Evolutionary conservation across 805 yeast genomes (phyloP).

Genomic region (Saturnispora dispora): DNA sequence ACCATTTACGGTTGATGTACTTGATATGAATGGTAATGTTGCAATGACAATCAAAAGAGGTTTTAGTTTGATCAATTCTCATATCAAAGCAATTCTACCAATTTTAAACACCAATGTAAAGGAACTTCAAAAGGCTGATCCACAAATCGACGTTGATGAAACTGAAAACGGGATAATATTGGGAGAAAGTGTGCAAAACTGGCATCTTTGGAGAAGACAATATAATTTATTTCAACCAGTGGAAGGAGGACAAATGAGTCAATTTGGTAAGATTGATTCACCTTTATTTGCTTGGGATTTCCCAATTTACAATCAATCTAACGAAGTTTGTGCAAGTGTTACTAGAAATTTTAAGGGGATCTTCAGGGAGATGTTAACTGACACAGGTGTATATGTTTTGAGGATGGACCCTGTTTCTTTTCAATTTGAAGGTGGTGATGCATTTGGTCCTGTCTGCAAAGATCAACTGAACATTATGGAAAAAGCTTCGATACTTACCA

Average conservation of each 20-base stretch:
- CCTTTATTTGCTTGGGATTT: conserved; percentile 83
- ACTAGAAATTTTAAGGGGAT: conserved; percentile 94
- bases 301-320: conserved; percentile 55
- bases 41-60: conserved; percentile 67
- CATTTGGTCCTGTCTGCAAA: conserved; percentile 37
- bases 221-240: conserved; percentile 63
- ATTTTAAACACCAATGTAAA: conserved; percentile 29
- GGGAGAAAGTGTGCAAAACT: conserved; percentile 85
- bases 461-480: conserved; percentile 57
- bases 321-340: conserved; percentile 60
- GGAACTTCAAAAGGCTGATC: neutral
- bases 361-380: conserved; percentile 87
- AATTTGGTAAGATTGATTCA: conserved; percentile 82
- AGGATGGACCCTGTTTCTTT: conserved; percentile 72
- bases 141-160: conserved; percentile 18
- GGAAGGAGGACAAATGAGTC: conserved; percentile 42
- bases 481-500: conserved; percentile 77
- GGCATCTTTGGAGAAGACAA: conserved; percentile 91
- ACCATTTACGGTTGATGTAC: conserved; percentile 70
- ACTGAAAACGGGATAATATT: conserved; percentile 41
- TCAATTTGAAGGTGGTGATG: conserved; percentile 41
- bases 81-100: conserved; percentile 65
- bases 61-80: conserved; percentile 83
- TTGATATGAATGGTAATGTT: conserved; percentile 52
- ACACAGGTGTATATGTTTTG: conserved; percentile 84